These are phyloP conservation scores for Claviceps maximensis DNA, from an alignment of 2,329 filamentous ascomycete genomes.

Conservation along the genomic window DNA sequence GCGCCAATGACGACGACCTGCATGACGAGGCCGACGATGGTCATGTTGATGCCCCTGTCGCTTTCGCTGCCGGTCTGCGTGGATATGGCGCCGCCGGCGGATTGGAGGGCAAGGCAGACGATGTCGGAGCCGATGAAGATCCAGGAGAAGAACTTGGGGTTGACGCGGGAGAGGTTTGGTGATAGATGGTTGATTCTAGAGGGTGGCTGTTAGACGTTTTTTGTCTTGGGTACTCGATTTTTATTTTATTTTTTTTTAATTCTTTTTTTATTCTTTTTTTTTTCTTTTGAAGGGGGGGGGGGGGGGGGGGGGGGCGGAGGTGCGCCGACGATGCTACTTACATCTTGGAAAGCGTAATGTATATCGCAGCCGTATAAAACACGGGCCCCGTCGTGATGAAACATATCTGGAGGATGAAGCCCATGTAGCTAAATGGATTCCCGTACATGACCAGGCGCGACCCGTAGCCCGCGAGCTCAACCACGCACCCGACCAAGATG, in stretches of 20 bases:
- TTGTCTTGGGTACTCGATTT: too few species aligned
- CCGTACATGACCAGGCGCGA: constrained; percentile 42
- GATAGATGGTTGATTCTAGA: constrained; percentile 26
- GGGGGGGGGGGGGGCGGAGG: neutral
- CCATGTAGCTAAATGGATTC: constrained; percentile 43
- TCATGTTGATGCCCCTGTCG: constrained; percentile 23
- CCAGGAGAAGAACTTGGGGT: constrained; percentile 28
- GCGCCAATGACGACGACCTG: constrained; percentile 41
- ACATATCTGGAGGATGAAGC: constrained; percentile 50
- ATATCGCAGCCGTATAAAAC: constrained; percentile 45
- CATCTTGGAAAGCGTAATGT: constrained; percentile 41
- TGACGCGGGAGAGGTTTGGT: constrained; percentile 25
- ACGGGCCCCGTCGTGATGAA: constrained; percentile 36
- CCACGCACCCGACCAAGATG: constrained; percentile 40
- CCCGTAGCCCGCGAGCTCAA: constrained; percentile 49
- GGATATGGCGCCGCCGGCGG: constrained; percentile 39
- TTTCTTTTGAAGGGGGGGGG: neutral
- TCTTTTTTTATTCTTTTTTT: too few species aligned
- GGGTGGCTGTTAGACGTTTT: too few species aligned
- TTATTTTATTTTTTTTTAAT: too few species aligned
- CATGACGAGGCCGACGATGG: constrained; percentile 39
- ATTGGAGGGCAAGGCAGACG: constrained; percentile 41
- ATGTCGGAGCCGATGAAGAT: constrained; percentile 40
- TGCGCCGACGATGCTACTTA: constrained; percentile 9
- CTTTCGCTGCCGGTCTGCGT: constrained; percentile 31